Evolutionary conservation across 2,329 filamentous ascomycete species (phyloP).

Genomic region (Beauveria sp.): DNA sequence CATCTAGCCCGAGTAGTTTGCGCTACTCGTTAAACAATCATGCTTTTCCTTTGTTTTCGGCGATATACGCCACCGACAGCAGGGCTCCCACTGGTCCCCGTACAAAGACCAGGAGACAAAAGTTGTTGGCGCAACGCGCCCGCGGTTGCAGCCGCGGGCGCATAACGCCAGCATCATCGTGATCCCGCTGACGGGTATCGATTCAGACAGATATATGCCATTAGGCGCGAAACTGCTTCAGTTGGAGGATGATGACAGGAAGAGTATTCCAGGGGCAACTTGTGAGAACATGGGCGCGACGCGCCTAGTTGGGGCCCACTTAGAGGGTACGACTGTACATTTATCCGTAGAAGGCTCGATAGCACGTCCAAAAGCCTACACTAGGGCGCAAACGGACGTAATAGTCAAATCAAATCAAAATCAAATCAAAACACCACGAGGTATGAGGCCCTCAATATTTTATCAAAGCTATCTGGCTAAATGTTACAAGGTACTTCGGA

Average conservation of each 20-base stretch:
- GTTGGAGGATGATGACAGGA: not conserved
- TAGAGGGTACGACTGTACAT: not conserved
- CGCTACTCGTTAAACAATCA: not conserved
- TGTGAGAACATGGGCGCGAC: constrained; percentile 1
- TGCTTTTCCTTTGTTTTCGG: not conserved
- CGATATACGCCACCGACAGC: not conserved
- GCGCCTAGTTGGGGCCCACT: not conserved
- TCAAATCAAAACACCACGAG: too few species aligned
- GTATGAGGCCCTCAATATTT: too few species aligned
- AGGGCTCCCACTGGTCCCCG: not conserved
- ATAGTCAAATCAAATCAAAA: too few species aligned
- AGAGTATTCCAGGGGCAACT: constrained; percentile 1
- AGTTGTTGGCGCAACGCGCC: not conserved
- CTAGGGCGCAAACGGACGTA: too few species aligned
- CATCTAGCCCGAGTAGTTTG: not conserved
- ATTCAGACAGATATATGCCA: not conserved
- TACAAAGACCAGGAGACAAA: not conserved
- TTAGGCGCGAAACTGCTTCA: not conserved
- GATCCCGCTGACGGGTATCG: not conserved
- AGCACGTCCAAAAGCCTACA: too few species aligned
- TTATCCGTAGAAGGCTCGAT: not conserved
- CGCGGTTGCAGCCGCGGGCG: not conserved
- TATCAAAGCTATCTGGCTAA: too few species aligned
- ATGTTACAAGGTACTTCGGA: too few species aligned
- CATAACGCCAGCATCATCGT: not conserved